These are phyloP conservation scores for Termitomyces sp. DNA, from an alignment of 768 basidiomycete species.

Conservation along the genomic window DNA sequence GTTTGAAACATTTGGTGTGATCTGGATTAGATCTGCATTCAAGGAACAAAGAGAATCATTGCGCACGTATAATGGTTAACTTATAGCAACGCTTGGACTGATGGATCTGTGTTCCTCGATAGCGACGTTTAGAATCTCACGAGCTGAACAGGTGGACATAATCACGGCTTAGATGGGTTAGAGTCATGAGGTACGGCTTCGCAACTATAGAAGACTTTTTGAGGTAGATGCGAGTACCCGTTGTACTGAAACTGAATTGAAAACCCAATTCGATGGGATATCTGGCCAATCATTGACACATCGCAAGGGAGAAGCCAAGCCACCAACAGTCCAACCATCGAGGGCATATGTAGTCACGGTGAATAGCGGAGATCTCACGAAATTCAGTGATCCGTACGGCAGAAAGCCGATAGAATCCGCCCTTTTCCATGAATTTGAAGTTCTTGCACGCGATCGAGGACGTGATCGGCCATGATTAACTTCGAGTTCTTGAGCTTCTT, in stretches of 20 bases:
- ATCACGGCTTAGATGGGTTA: neutral
- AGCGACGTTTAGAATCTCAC: neutral
- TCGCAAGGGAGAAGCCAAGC: conserved; percentile 14
- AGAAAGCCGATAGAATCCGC: conserved; percentile 2
- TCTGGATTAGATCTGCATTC: conserved; percentile 14
- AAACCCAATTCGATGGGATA: neutral
- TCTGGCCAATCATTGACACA: conserved; percentile 12
- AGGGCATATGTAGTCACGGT: neutral
- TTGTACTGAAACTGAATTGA: neutral
- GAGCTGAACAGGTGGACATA: conserved; percentile 1
- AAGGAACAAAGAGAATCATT: conserved; percentile 5
- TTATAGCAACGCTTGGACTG: neutral
- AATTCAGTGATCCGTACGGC: conserved; percentile 13
- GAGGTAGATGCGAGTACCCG: neutral
- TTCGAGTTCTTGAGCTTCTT: conserved; percentile 4
- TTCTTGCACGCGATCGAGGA: neutral
- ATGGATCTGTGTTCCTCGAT: too few relatives aligned
- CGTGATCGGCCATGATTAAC: conserved; percentile 9
- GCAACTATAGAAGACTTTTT: neutral
- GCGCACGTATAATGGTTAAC: neutral
- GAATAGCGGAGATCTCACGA: conserved; percentile 1
- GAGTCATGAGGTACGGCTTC: conserved; percentile 1
- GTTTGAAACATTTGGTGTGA: conserved; percentile 15
- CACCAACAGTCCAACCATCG: conserved; percentile 3
- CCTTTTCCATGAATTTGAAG: neutral